Base-by-base conservation (phyloP, 176 grass and related monocot species). In the Oropetium thomaeum region DNA sequence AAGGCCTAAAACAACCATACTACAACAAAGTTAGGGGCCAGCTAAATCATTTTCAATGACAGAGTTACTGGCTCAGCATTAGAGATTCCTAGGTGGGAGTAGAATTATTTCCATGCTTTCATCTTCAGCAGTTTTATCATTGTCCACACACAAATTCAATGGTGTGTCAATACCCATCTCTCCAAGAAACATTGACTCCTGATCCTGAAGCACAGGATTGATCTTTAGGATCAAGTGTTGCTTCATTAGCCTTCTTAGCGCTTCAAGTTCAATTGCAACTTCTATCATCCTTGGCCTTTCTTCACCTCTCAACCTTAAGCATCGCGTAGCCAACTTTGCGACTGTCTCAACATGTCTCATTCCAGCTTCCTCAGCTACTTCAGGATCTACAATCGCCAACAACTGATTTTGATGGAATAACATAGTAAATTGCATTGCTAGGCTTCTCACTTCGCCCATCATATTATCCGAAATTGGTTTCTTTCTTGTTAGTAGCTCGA, bases 241-340 rank as follows among this genome's bases (percentile, higher is more conserved):
- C 67, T 52, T 82, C 74, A 89, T 71, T 59, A 85, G 44, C 28
- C 82, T 89, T 73, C 52, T 82, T 20, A 89, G 66, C 31, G 82
- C 87, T 85, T 85, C 83, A 65, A 85, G 83, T 40, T 85, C 82
- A 69, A 85, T 77, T 49, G 75, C 72, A 17, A 82, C 67, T 16
- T 87, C 83, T 71, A 78, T 80, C 88, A 90, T 90, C 65, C 58
- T 80, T 15, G 88, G 79, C 14, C 89, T 62, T 8, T 91, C 75
- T 72, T 87, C 80, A 6, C 76, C 71, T 84, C 65, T 87, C 26
- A 79, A 26, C 32, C 69, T 69, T 60, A 90, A 68, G 60, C 83
- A 90, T 73, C 60, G 77, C 23, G 79, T 35, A 22, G 83, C 83
- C 66, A 90, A 68, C 58, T 86, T 64, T 32, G 83, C 64, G 19